phyloP scores from a whole-genome alignment of 1,284 basidiomycete species.

The Calocybe gambosa region DNA sequence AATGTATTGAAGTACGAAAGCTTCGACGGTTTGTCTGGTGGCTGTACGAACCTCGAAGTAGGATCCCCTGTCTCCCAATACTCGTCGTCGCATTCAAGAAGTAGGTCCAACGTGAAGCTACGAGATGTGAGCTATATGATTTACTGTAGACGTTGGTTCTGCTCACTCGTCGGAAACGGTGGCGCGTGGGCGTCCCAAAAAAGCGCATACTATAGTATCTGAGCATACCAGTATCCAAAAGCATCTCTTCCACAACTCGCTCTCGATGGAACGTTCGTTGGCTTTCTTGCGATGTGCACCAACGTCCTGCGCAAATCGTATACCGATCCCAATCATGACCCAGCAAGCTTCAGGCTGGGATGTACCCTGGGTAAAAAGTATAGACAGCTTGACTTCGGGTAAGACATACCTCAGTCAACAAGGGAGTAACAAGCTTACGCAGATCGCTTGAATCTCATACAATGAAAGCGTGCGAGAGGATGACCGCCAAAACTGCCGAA shows the following conservation, averaged over 20 bases:
- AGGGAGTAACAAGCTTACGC: conserved; percentile 22
- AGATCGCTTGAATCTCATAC: conserved; percentile 55
- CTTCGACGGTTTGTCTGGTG: conserved; percentile 21
- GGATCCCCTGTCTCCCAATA: conserved; percentile 21
- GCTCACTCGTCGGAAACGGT: conserved; percentile 17
- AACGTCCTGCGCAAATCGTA: conserved; percentile 25
- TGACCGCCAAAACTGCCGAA: conserved; percentile 39
- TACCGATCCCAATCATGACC: conserved; percentile 23
- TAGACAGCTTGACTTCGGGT: conserved; percentile 15
- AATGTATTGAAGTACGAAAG: conserved; percentile 37
- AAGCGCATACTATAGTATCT: conserved; percentile 14
- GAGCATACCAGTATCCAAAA: conserved; percentile 43
- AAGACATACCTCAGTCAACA: conserved; percentile 12
- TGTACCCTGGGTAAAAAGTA: conserved; percentile 19
- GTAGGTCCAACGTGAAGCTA: conserved; percentile 13
- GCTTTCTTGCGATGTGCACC: conserved; percentile 41
- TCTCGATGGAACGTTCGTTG: conserved; percentile 29
- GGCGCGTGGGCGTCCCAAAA: conserved; percentile 16
- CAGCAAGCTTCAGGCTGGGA: conserved; percentile 23
- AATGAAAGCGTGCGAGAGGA: conserved; percentile 46
- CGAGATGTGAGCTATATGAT: background rate
- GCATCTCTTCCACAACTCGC: conserved; percentile 56
- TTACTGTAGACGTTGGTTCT: background rate
- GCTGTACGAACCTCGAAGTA: conserved; percentile 23
- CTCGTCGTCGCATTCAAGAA: conserved; percentile 17